Conservation (phyloP, 139 green algal genomes). For the Eudorina sp. region DNA sequence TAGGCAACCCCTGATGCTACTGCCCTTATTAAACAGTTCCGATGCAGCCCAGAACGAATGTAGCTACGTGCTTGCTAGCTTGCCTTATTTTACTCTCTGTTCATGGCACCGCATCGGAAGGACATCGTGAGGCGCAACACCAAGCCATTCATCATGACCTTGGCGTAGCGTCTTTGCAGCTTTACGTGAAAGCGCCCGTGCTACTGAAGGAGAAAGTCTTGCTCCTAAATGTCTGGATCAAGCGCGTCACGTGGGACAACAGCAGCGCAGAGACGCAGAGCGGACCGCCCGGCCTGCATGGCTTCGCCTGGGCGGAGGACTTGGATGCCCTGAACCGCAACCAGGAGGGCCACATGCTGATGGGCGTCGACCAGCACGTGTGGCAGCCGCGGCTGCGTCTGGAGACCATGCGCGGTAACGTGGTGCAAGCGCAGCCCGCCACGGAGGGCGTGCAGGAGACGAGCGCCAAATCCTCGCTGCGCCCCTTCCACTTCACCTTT, state of each 20-base stretch:
- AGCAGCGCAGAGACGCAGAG: background rate
- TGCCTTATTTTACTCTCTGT: too few relatives aligned
- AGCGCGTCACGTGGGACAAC: background rate
- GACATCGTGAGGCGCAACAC: too few relatives aligned
- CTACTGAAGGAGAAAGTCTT: background rate
- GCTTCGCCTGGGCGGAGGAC: slow-evolving; percentile 38
- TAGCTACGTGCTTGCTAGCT: too few relatives aligned
- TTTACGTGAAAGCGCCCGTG: background rate
- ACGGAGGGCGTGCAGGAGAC: background rate
- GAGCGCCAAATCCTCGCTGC: background rate
- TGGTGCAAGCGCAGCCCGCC: background rate
- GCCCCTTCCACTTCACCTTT: slow-evolving; percentile 13
- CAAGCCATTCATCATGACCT: background rate
- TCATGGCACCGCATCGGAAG: too few relatives aligned
- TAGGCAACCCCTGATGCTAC: too few relatives aligned
- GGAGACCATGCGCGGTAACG: background rate
- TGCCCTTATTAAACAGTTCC: too few relatives aligned
- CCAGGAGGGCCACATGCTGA: background rate
- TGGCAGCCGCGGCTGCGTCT: slow-evolving; percentile 21
- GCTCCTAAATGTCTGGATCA: slow-evolving; percentile 2
- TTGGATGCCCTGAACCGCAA: background rate
- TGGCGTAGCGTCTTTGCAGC: background rate
- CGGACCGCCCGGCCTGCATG: background rate
- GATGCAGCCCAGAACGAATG: too few relatives aligned
- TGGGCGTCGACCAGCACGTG: background rate